phyloP scores from a whole-genome alignment of 139 green algal genomes.

The Edaphochlamys debaryana region DNA sequence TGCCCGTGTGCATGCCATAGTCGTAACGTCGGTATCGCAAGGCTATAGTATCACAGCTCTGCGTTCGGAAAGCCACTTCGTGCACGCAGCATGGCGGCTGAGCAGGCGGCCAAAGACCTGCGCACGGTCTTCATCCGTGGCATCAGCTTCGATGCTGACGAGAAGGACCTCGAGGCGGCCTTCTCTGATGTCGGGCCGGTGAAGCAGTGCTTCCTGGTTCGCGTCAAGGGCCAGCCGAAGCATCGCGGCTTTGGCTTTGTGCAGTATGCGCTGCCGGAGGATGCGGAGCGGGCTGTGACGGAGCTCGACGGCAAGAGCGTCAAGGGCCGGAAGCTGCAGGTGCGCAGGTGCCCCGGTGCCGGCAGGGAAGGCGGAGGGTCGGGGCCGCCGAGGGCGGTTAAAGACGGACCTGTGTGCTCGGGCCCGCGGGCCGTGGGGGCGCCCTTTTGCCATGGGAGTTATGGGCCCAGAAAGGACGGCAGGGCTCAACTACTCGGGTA shows the following conservation, averaged over 20 bases:
- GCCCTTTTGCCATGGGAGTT: too few relatives aligned
- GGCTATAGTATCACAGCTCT: too few relatives aligned
- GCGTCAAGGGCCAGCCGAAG: conserved; percentile 55
- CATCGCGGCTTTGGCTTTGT: conserved; percentile 90
- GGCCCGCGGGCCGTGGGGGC: too few relatives aligned
- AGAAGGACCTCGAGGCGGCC: conserved; percentile 70
- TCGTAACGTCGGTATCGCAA: too few relatives aligned
- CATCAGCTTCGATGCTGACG: conserved; percentile 69
- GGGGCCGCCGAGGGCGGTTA: too few relatives aligned
- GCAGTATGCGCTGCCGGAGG: conserved; percentile 84
- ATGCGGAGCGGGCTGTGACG: conserved; percentile 79
- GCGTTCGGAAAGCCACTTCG: too few relatives aligned
- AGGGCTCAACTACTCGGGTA: too few relatives aligned
- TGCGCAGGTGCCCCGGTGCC: too few relatives aligned
- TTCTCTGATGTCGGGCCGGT: conserved; percentile 88
- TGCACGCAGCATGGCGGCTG: background rate
- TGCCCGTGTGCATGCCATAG: too few relatives aligned
- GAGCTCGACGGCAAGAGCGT: conserved; percentile 74
- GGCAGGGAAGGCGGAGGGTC: too few relatives aligned
- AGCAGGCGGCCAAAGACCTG: conserved; percentile 47
- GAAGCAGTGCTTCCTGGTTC: conserved; percentile 84
- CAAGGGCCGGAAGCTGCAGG: conserved; percentile 79
- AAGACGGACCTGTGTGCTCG: too few relatives aligned
- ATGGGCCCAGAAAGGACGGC: too few relatives aligned
- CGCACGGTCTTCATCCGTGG: conserved; percentile 86